Evolutionary conservation across 1,284 basidiomycete genomes (phyloP).

Genomic region (Tilletia setariae): DNA sequence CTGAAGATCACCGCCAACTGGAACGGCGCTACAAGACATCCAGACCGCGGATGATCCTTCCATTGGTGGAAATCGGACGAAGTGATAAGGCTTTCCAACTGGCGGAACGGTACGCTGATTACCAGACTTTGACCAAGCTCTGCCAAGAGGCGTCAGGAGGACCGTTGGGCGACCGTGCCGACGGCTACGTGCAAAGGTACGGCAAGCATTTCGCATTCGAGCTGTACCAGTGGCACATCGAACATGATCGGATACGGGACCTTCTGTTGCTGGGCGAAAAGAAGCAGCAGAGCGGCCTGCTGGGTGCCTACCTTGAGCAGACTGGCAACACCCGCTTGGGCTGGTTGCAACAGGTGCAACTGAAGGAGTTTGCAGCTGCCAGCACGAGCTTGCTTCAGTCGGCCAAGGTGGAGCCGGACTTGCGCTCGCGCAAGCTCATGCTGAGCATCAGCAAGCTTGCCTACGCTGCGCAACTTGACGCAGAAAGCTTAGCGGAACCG

Average conservation of each 20-base stretch:
- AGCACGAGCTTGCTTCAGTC: slow-evolving; percentile 65
- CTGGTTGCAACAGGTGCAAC: slow-evolving; percentile 85
- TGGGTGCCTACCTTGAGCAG: slow-evolving; percentile 72
- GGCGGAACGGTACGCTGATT: slow-evolving; percentile 81
- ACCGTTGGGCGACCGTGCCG: slow-evolving; percentile 50
- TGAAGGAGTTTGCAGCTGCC: slow-evolving; percentile 67
- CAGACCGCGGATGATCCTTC: slow-evolving; percentile 71
- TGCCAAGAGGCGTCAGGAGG: slow-evolving; percentile 63
- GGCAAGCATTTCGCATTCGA: slow-evolving; percentile 80
- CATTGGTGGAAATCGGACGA: slow-evolving; percentile 69
- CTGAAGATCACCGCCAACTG: background rate
- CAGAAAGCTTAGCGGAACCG: slow-evolving; percentile 22
- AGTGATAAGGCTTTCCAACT: slow-evolving; percentile 71
- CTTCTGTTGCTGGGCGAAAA: slow-evolving; percentile 59
- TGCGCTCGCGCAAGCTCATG: slow-evolving; percentile 65
- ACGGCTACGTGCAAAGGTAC: slow-evolving; percentile 75
- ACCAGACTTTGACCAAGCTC: slow-evolving; percentile 73
- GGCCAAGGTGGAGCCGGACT: slow-evolving; percentile 59
- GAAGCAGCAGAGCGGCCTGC: slow-evolving; percentile 65
- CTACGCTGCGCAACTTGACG: slow-evolving; percentile 62
- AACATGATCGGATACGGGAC: slow-evolving; percentile 65
- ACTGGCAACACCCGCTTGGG: slow-evolving; percentile 65
- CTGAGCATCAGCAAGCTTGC: slow-evolving; percentile 86
- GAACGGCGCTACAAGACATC: slow-evolving; percentile 64
- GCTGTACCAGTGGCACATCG: slow-evolving; percentile 70